These are phyloP conservation scores for Sherardia arvensis DNA, from an alignment of 257 asterid genomes.

Conservation along the genomic window DNA sequence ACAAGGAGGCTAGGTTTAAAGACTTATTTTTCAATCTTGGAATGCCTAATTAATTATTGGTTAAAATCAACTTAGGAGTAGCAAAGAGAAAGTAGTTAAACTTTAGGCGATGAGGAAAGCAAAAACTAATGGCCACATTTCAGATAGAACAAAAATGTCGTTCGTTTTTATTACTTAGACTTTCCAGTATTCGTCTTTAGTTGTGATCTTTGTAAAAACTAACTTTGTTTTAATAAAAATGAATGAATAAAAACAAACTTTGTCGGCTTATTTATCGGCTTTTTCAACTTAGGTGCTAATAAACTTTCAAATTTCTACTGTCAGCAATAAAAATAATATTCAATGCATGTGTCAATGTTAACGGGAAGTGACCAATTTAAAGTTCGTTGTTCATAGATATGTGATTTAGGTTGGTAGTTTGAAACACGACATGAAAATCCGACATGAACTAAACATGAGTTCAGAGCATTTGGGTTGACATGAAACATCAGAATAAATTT, in stretches of 20 bases:
- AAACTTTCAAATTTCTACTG: not conserved
- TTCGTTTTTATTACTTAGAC: not conserved
- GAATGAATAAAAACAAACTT: not conserved
- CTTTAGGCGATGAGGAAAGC: conserved; percentile 13
- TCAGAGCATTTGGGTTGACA: too few relatives aligned
- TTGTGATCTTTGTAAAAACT: not conserved
- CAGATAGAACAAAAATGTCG: not conserved
- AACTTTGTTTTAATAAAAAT: not conserved
- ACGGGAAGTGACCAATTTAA: not conserved
- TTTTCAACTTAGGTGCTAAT: not conserved
- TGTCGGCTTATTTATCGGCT: not conserved
- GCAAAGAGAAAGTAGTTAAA: not conserved
- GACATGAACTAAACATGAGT: too few relatives aligned
- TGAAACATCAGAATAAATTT: too few relatives aligned
- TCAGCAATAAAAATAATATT: not conserved
- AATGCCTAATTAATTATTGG: not conserved
- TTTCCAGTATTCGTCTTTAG: not conserved
- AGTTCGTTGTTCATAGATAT: not conserved
- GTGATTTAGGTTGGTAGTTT: too few relatives aligned
- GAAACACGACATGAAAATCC: too few relatives aligned
- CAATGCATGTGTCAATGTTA: not conserved
- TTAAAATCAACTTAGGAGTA: not conserved
- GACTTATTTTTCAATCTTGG: not conserved
- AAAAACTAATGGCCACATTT: not conserved
- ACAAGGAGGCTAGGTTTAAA: not conserved